A percentile compares a stretch with the other conserved stretches of the same genome.
phyloP scores from a whole-genome alignment of 805 yeast genomes.

The Kuraishia piskuri region DNA sequence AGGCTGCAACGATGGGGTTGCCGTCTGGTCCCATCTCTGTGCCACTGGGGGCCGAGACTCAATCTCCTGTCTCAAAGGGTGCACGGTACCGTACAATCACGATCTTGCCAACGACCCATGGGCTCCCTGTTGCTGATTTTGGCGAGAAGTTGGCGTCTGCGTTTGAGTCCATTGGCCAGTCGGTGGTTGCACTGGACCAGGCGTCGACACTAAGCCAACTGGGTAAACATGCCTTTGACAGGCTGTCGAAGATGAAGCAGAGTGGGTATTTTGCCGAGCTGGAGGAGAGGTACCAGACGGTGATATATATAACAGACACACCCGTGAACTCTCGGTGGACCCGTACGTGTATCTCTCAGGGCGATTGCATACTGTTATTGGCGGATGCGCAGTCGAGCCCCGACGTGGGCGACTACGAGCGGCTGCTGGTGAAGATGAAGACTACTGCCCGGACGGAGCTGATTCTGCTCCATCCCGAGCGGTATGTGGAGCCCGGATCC shows the following conservation, averaged over 20 bases:
- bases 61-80: constrained; percentile 7
- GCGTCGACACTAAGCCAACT: constrained; percentile 70
- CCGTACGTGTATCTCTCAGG: constrained; percentile 84
- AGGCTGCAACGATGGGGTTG: constrained; percentile 5
- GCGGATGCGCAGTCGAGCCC: constrained; percentile 78
- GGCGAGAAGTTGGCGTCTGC: constrained; percentile 69
- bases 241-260: constrained; percentile 73
- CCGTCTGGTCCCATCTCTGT: background rate
- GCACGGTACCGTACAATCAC: constrained; percentile 75
- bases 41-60: background rate
- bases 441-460: constrained; percentile 86
- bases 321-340: constrained; percentile 84
- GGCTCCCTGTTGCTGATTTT: constrained; percentile 82
- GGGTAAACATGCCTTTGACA: constrained; percentile 91
- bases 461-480: constrained; percentile 75
- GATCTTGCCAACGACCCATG: constrained; percentile 67
- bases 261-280: constrained; percentile 86
- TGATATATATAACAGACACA: constrained; percentile 84
- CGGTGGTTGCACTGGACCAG: constrained; percentile 76
- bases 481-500: constrained; percentile 75
- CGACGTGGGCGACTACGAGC: constrained; percentile 79
- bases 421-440: constrained; percentile 60
- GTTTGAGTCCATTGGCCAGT: constrained; percentile 59
- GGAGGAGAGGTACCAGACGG: constrained; percentile 84
- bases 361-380: constrained; percentile 82